Evolutionary conservation across 805 yeast genomes (phyloP), one percentile per base, ranked within the genome.

Genomic region (Henningerozyma blattae): DNA sequence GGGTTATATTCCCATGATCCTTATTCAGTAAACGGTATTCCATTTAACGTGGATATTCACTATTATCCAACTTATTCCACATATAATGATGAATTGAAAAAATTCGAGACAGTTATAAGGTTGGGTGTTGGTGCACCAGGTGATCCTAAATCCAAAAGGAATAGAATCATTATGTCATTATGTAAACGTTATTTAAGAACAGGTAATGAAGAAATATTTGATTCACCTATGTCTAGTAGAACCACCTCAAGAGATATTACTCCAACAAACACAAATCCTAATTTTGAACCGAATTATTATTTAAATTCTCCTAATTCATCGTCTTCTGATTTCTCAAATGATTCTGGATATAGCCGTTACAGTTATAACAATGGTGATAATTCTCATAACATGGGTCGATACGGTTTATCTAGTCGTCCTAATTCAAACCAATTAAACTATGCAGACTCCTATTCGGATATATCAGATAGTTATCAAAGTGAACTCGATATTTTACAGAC

Each of bases 51-150:
- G 20, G 58, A 68, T 14, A 65, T 84, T n/a, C 54, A 72, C 2
- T 55, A 78, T 27, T 76, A 71, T 43, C 79, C 78, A 16, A 67
- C 77, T 4, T 77, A 67, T 51, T 64, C 75, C 0, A 56, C 71
- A 5, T 41, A 47, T 12, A 15, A 18, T 46, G 9, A 54, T 14
- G n/a, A n/a, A 4, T 17, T 8, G 7, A 2, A 18, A 28, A 4
- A n/a, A 10, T 16, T 18, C 14, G 68, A 69, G 27, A 70, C 79
- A 2, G 73, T 74, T 24, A 72, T 87, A 3, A 66, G 82, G 29
- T 95, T 95, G 5, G 72, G 81, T 69, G 65, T 72, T 9, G 67
- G 48, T 34, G 65, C 81, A 28, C 84, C 86, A 0, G 93, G 93
- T 1, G 61, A 48, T 34, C 30, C 68, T 7, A 69, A 75, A 64